These are phyloP conservation scores for Cucumis melo DNA, from an alignment of 306 rosid species.

Conservation along the genomic window DNA sequence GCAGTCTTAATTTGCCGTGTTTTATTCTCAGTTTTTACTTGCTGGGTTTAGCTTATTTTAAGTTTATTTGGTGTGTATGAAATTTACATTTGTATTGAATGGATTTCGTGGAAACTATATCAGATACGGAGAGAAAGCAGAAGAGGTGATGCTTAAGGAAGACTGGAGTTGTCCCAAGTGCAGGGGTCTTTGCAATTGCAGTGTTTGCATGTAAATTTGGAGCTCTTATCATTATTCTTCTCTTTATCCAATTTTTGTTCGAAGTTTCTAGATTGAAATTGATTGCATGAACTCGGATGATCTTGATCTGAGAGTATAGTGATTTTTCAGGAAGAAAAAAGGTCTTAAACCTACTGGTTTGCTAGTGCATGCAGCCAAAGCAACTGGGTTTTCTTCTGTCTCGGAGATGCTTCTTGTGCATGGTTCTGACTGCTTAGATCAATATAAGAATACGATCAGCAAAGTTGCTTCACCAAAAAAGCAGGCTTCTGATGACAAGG, in stretches of 20 bases:
- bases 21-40: not conserved
- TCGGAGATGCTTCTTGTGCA: constrained; percentile 34
- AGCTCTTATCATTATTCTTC: not conserved
- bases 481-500: constrained; percentile 14
- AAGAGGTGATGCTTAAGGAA: constrained; percentile 20
- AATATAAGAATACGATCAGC: not conserved
- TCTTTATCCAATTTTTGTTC: not conserved
- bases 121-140: constrained; percentile 66
- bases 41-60: not conserved
- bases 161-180: constrained; percentile 78
- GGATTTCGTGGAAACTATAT: not conserved
- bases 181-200: constrained; percentile 62
- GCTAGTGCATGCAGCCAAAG: constrained; percentile 33
- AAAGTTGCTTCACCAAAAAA: constrained; percentile 5
- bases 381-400: constrained; percentile 44
- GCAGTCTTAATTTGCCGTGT: not conserved
- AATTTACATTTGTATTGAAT: not conserved
- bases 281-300: constrained; percentile 6
- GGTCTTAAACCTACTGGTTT: constrained; percentile 66
- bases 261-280: not conserved
- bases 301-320: not conserved
- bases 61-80: not conserved
- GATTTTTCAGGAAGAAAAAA: constrained; percentile 38
- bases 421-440: constrained; percentile 12
- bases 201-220: constrained; percentile 49